These are phyloP conservation scores for Helotiales sp. DNA, from an alignment of 2,329 filamentous ascomycete species.

Conservation along the genomic window DNA sequence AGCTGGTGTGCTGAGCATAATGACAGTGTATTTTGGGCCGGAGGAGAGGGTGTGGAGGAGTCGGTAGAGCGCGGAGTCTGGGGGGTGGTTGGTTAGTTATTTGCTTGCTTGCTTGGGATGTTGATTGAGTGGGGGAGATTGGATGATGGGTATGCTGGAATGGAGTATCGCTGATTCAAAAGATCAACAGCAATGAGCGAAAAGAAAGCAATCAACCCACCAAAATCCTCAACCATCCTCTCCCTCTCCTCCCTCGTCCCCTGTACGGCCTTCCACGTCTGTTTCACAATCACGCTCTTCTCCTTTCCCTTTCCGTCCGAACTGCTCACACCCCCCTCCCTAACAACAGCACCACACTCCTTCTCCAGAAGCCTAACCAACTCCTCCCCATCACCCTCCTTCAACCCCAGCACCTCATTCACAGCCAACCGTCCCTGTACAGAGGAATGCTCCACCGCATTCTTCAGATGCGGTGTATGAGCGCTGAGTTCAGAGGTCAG, in stretches of 20 bases:
- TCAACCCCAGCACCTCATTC: constrained; percentile 59
- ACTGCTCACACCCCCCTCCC: background rate
- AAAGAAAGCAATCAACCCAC: constrained; percentile 43
- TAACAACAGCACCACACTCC: constrained; percentile 49
- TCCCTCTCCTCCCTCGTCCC: constrained; percentile 50
- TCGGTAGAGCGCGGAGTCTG: constrained; percentile 35
- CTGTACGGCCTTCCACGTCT: constrained; percentile 49
- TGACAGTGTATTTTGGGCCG: constrained; percentile 67
- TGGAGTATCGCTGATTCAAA: background rate
- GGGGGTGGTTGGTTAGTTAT: background rate
- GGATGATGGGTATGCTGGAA: too few relatives aligned
- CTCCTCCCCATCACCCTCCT: constrained; percentile 48
- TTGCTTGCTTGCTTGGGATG: background rate
- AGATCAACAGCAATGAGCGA: background rate
- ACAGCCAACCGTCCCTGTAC: constrained; percentile 45
- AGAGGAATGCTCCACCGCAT: constrained; percentile 38
- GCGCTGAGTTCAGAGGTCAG: constrained; percentile 69
- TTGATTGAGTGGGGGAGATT: too few relatives aligned
- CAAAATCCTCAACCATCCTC: constrained; percentile 51
- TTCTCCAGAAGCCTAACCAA: constrained; percentile 52
- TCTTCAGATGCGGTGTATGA: constrained; percentile 54
- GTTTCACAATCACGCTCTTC: constrained; percentile 26
- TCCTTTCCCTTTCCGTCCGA: background rate
- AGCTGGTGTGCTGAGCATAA: constrained; percentile 72
- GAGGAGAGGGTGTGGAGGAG: constrained; percentile 45